These are phyloP conservation scores for Lichtheimia ramosa DNA, from an alignment of 371 early-diverging fungal species.

Conservation along the genomic window DNA sequence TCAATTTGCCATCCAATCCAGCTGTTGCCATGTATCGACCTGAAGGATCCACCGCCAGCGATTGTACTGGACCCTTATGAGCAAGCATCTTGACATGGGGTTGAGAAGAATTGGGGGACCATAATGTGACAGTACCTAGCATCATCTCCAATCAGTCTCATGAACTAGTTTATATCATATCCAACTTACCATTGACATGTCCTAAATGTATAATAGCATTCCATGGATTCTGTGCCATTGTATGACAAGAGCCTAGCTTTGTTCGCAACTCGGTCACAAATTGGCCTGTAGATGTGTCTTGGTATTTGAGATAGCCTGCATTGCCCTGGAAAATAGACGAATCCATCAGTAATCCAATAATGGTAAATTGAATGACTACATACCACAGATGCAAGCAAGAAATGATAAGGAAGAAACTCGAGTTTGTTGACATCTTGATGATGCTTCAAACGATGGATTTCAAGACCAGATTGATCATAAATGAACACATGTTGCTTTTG, in stretches of 20 bases:
- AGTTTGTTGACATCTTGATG: constrained; percentile 82
- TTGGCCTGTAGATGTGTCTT: constrained; percentile 96
- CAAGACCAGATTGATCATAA: constrained; percentile 93
- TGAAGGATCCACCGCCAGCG: constrained; percentile 84
- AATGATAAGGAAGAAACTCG: constrained; percentile 97
- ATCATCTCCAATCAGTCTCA: neutral
- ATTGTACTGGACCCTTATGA: constrained; percentile 85
- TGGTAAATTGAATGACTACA: constrained; percentile 10
- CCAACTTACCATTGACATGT: constrained; percentile 76
- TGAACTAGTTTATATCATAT: neutral
- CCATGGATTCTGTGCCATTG: constrained; percentile 90
- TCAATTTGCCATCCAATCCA: constrained; percentile 89
- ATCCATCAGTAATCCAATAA: neutral
- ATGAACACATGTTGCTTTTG: constrained; percentile 96
- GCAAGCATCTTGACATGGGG: constrained; percentile 95
- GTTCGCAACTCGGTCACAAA: constrained; percentile 84
- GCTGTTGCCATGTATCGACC: constrained; percentile 95
- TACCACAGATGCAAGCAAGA: constrained; percentile 85
- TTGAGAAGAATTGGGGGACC: constrained; percentile 85
- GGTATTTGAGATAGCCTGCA: constrained; percentile 87
- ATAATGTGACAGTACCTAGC: constrained; percentile 82
- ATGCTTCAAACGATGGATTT: constrained; percentile 90
- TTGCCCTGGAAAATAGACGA: constrained; percentile 60
- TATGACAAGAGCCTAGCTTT: constrained; percentile 75
- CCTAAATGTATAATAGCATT: constrained; percentile 96